These are phyloP conservation scores for Exophiala mesophila DNA, from an alignment of 2,329 filamentous ascomycete genomes.

Conservation along the genomic window DNA sequence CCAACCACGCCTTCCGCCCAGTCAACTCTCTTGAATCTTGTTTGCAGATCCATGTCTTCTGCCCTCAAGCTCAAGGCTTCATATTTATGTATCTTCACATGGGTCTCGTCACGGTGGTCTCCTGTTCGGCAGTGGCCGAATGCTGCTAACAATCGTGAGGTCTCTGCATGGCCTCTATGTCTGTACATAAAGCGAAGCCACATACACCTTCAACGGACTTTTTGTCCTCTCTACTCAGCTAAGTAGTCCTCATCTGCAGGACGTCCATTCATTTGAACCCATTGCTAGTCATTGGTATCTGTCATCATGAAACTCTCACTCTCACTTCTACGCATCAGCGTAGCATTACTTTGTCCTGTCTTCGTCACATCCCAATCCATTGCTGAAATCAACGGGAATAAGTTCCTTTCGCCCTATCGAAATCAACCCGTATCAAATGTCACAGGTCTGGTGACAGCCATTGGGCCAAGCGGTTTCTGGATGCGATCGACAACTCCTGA, in stretches of 20 bases:
- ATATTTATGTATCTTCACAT: too few relatives aligned
- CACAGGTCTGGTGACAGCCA: conserved; percentile 61
- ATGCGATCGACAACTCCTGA: conserved; percentile 57
- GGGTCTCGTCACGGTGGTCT: too few relatives aligned
- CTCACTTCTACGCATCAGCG: background rate
- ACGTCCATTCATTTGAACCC: background rate
- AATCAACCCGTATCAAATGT: conserved; percentile 55
- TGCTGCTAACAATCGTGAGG: too few relatives aligned
- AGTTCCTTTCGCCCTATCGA: conserved; percentile 57
- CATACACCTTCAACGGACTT: too few relatives aligned
- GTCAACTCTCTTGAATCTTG: too few relatives aligned
- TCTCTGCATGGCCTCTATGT: too few relatives aligned
- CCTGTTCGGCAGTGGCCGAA: too few relatives aligned
- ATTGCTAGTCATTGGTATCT: background rate
- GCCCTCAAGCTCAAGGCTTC: too few relatives aligned
- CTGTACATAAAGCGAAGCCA: too few relatives aligned
- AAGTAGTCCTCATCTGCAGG: too few relatives aligned
- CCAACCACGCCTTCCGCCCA: background rate
- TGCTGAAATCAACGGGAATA: conserved; percentile 61
- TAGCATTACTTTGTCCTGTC: conserved; percentile 27
- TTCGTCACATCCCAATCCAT: conserved; percentile 40
- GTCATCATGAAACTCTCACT: background rate
- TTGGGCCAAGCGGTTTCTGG: conserved; percentile 58
- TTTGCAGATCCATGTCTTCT: too few relatives aligned
- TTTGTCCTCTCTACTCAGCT: too few relatives aligned